Percentiles rank a stretch among this genome's conserved stretches.
phyloP scores from a whole-genome alignment of 345 rosid genomes.

The Carallia brachiata region DNA sequence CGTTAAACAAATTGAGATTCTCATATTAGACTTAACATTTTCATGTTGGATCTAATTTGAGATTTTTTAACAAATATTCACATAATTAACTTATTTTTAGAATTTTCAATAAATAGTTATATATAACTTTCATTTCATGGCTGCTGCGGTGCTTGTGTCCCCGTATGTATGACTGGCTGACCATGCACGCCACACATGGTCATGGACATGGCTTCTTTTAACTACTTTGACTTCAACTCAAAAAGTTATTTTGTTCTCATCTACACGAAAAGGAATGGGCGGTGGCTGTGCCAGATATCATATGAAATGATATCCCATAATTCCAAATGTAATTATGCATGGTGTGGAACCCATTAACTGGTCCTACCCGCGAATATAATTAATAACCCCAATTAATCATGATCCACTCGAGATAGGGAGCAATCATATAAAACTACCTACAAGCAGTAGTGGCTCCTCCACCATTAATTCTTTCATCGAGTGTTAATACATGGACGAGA shows the following conservation, averaged over 20 bases:
- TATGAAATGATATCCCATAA: constrained; percentile 28
- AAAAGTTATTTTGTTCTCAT: constrained; percentile 16
- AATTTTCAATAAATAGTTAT: no score
- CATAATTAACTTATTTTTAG: not conserved
- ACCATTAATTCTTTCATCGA: no score
- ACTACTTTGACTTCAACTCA: constrained; percentile 24
- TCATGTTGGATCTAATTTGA: not conserved
- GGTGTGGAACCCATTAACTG: constrained; percentile 21
- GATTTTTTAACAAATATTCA: not conserved
- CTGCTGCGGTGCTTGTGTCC: not conserved
- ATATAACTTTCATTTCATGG: no score
- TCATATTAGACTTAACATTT: not conserved
- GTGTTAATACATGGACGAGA: no score
- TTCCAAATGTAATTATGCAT: constrained; percentile 20
- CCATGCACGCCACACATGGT: constrained; percentile 15
- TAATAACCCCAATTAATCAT: not conserved
- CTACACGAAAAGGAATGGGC: not conserved
- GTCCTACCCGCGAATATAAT: constrained; percentile 4
- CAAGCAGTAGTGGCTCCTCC: no score
- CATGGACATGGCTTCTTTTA: no score
- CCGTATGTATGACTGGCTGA: not conserved
- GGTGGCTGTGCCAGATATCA: constrained; percentile 25
- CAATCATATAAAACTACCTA: not conserved
- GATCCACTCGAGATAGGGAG: constrained; percentile 14
- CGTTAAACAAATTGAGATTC: no score